These are phyloP conservation scores for Lathyrus aphaca DNA, from an alignment of 306 rosid genomes.

Conservation along the genomic window DNA sequence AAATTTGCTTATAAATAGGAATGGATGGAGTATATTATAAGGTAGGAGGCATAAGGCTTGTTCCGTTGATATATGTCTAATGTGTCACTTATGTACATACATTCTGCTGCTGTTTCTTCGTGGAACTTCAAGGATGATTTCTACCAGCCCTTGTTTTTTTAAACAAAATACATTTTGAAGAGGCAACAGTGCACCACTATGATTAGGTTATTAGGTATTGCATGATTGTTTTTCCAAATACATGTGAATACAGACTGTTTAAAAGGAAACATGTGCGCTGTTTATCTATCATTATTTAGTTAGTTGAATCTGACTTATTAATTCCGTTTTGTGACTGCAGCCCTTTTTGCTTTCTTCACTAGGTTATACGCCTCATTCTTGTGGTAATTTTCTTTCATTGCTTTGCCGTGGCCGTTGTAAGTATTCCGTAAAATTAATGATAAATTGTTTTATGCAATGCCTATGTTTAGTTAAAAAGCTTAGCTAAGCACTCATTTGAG, in stretches of 20 bases:
- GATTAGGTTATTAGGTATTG: background rate
- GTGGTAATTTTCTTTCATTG: no score
- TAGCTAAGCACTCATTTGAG: background rate
- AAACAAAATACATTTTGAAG: background rate
- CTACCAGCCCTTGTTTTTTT: background rate
- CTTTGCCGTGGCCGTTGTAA: slow-evolving; percentile 88
- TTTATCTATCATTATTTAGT: slow-evolving; percentile 10
- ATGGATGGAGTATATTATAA: background rate
- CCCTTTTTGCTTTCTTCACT: no score
- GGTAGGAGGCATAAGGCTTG: background rate
- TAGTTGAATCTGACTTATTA: slow-evolving; percentile 27
- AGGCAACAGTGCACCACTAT: slow-evolving; percentile 17
- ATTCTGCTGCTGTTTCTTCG: slow-evolving; percentile 18
- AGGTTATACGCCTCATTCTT: no score
- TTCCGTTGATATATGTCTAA: background rate
- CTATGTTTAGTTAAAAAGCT: background rate
- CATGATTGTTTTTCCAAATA: slow-evolving; percentile 3
- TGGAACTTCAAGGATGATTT: background rate
- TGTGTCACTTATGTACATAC: background rate
- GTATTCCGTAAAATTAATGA: slow-evolving; percentile 22
- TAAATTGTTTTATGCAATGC: slow-evolving; percentile 1
- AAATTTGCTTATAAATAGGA: no score
- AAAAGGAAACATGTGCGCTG: slow-evolving; percentile 20
- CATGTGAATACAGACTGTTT: background rate
- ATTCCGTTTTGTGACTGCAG: slow-evolving; percentile 34